Evolutionary conservation across 2,329 filamentous ascomycete species (phyloP).

Genomic region (Alternaria arborescens): DNA sequence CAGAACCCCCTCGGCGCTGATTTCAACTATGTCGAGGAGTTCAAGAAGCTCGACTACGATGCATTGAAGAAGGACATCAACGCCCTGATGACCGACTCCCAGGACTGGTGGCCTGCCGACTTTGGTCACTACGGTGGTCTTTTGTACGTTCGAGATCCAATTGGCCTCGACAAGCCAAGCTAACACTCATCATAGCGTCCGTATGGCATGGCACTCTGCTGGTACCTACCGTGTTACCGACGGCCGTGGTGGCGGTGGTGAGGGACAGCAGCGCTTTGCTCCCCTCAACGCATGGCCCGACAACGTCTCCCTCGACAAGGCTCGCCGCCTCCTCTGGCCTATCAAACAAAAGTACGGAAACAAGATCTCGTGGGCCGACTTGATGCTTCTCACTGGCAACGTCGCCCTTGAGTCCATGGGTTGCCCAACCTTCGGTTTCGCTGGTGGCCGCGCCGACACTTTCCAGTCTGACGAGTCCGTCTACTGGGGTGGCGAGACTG

Average conservation of each 20-base stretch:
- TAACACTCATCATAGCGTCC: slow-evolving; percentile 56
- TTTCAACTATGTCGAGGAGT: slow-evolving; percentile 76
- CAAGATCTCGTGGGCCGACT: slow-evolving; percentile 83
- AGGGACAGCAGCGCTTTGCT: slow-evolving; percentile 80
- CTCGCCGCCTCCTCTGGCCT: slow-evolving; percentile 79
- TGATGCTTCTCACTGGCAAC: slow-evolving; percentile 76
- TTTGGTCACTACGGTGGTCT: slow-evolving; percentile 83
- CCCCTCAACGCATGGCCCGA: slow-evolving; percentile 85
- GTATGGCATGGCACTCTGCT: slow-evolving; percentile 82
- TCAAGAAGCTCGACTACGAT: slow-evolving; percentile 75
- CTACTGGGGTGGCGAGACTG: slow-evolving; percentile 79
- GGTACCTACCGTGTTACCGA: slow-evolving; percentile 80
- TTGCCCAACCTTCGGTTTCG: slow-evolving; percentile 76
- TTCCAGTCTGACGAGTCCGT: slow-evolving; percentile 79
- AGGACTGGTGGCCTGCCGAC: slow-evolving; percentile 84
- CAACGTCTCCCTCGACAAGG: slow-evolving; percentile 81
- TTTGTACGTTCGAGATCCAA: slow-evolving; percentile 55
- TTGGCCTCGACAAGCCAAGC: neutral
- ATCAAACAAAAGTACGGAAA: slow-evolving; percentile 86
- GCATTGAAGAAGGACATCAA: slow-evolving; percentile 77
- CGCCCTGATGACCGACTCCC: slow-evolving; percentile 78
- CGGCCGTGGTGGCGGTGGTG: slow-evolving; percentile 76
- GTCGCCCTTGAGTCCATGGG: slow-evolving; percentile 81
- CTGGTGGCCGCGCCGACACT: slow-evolving; percentile 74
- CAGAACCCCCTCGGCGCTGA: slow-evolving; percentile 71